Evolutionary conservation across 495 filamentous ascomycete species (phyloP), one percentile per base, ranked within the genome.

Genomic region (Oleoguttula mirabilis): DNA sequence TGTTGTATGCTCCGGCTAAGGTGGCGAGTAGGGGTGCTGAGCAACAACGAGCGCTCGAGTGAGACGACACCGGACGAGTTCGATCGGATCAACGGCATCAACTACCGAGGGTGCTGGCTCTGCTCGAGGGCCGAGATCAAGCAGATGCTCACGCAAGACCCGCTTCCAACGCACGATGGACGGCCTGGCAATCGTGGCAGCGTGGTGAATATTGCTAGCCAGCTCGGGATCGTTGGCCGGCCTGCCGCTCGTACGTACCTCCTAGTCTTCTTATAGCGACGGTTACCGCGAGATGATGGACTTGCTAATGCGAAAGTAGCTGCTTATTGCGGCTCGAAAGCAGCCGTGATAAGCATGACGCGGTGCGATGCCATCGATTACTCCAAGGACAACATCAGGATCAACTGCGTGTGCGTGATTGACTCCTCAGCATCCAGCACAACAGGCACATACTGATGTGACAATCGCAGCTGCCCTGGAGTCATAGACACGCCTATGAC

Each of bases 201-300:
- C 4, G 52, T 73, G 7, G 72, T 75, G 8, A 73, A 72, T 52
- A 65, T 75, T 39, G 69, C 71, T 7, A 70, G 66, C 43, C 69
- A 72, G 42, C 47, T 75, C n/a, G 71, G 70, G 0, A 52, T 73
- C 38, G 70, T 75, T 1, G 61, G 63, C 12, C 54, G 65, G 11
- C 62, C 68, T 10, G 58, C 55, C 45, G 66, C 70, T 35, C 20
- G 48, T 51, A 41, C 54, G 70, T 72, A 15, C 14, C 7, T 14
- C n/a, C 25, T 46, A 59, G 67, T 65, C 17, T 22, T 21, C 16
- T 28, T 30, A 17, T n/a, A n/a, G n/a, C n/a, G n/a, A n/a, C n/a
- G n/a, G n/a, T n/a, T n/a, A n/a, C 7, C 25, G 25, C 25, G 25
- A 28, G n/a, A 28, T 28, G 25, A n/a, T n/a, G 7, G 25, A 28